Evolutionary conservation across 2,329 filamentous ascomycete species (phyloP).

Genomic region (Xylaria sp.): DNA sequence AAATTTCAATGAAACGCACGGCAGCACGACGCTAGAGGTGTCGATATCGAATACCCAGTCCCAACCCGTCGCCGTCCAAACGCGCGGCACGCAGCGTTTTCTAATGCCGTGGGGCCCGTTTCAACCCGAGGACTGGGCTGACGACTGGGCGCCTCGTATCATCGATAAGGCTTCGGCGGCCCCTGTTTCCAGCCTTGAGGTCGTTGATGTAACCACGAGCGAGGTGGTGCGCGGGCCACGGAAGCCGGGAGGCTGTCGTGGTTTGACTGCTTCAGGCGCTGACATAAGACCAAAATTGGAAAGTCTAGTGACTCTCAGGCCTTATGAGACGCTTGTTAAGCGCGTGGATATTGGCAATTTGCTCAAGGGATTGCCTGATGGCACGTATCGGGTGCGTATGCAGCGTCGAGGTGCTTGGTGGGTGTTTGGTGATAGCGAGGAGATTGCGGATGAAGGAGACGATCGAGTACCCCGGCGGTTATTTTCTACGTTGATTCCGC

Average conservation of each 20-base stretch:
- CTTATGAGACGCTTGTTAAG: slow-evolving; percentile 23
- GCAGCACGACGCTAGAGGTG: slow-evolving; percentile 14
- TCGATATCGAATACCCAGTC: slow-evolving; percentile 22
- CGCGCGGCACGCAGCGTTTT: slow-evolving; percentile 26
- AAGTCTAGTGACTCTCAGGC: slow-evolving; percentile 22
- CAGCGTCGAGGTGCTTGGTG: slow-evolving; percentile 31
- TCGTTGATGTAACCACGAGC: slow-evolving; percentile 22
- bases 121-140: slow-evolving; percentile 5
- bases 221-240: slow-evolving; percentile 13
- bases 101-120: slow-evolving; percentile 28
- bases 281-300: slow-evolving; percentile 20
- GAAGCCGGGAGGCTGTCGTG: slow-evolving; percentile 14
- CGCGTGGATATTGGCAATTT: slow-evolving; percentile 26
- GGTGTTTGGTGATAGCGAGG: slow-evolving; percentile 20
- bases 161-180: slow-evolving; percentile 10
- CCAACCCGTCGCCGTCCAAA: slow-evolving; percentile 24
- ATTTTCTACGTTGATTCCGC: slow-evolving; percentile 17
- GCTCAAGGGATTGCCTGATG: slow-evolving; percentile 24
- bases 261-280: slow-evolving; percentile 5
- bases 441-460: slow-evolving; percentile 28
- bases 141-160: slow-evolving; percentile 7
- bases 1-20: slow-evolving; percentile 1
- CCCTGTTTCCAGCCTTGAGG: not conserved
- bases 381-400: slow-evolving; percentile 28
- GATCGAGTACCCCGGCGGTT: slow-evolving; percentile 21